Conservation (phyloP, 805 yeast species). For the Peterozyma toletana region DNA sequence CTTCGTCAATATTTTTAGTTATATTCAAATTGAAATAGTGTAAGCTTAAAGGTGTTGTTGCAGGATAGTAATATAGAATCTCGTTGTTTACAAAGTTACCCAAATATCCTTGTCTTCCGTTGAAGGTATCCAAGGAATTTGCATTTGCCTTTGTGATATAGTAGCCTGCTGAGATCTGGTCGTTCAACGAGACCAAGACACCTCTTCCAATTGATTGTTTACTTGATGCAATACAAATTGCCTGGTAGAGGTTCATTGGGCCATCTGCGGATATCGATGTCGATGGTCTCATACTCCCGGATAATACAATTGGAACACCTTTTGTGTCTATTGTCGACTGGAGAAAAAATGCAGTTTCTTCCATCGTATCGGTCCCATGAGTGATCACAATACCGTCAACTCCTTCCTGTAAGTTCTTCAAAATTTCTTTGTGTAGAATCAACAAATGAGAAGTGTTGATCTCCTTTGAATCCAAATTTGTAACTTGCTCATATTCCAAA, state of each 20-base stretch:
- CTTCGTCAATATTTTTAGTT: conserved; percentile 27
- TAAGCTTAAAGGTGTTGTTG: conserved; percentile 42
- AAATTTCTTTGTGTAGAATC: conserved; percentile 37
- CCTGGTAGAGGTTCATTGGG: conserved; percentile 66
- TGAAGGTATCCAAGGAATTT: conserved; percentile 63
- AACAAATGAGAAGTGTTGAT: conserved; percentile 38
- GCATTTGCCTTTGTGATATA: conserved; percentile 68
- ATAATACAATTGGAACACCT: conserved; percentile 52
- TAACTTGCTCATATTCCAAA: conserved; percentile 54
- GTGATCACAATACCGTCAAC: conserved; percentile 56
- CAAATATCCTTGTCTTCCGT: conserved; percentile 64
- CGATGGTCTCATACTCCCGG: conserved; percentile 73
- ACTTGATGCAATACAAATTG: conserved; percentile 55
- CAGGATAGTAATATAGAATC: conserved; percentile 55
- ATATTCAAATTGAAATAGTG: conserved; percentile 32
- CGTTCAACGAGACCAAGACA: conserved; percentile 57
- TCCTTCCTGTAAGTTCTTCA: conserved; percentile 29
- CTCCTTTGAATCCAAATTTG: conserved; percentile 56
- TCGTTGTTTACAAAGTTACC: conserved; percentile 65
- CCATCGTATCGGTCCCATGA: conserved; percentile 67
- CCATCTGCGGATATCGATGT: conserved; percentile 68
- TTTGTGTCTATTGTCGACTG: conserved; percentile 35
- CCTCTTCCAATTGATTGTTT: conserved; percentile 48
- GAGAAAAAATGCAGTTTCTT: conserved; percentile 60
- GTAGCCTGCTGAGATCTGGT: conserved; percentile 62